Conservation (phyloP, 495 filamentous ascomycete species). For the Aspergillus saccharolyticus region DNA sequence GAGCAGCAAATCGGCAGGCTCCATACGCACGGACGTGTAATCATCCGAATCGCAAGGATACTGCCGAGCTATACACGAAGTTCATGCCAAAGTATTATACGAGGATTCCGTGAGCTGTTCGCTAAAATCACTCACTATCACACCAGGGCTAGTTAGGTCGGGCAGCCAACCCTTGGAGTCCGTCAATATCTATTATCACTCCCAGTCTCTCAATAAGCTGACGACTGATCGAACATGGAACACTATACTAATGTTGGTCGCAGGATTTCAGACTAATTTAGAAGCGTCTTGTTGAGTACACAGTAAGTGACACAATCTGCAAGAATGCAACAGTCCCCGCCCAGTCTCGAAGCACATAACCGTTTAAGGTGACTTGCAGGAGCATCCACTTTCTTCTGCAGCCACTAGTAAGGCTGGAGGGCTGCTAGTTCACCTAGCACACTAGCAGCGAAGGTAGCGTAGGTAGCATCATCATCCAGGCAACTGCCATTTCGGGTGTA, state of each 20-base stretch:
- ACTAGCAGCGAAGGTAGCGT: not conserved
- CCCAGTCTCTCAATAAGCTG: not conserved
- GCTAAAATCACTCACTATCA: not conserved
- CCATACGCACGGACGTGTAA: not conserved
- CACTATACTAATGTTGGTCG: not conserved
- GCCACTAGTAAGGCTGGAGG: constrained; percentile 15
- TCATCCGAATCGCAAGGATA: not conserved
- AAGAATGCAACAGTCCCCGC: not conserved
- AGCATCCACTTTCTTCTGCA: constrained; percentile 21
- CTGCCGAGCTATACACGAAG: not conserved
- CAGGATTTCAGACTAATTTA: not conserved
- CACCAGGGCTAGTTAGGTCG: not conserved
- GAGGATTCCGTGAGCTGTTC: not conserved
- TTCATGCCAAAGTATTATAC: not conserved
- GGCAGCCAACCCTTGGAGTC: not conserved
- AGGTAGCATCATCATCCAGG: not conserved
- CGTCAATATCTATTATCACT: not conserved
- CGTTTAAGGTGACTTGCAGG: constrained; percentile 20
- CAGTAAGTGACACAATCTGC: not conserved
- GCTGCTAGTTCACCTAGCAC: not conserved
- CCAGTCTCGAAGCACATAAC: constrained; percentile 12
- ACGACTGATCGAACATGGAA: not conserved
- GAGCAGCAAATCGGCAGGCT: not conserved
- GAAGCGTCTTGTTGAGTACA: not conserved
- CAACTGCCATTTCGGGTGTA: not conserved